Base-by-base conservation (phyloP, 2,329 filamentous ascomycete species). In the Colletotrichum falcatum region DNA sequence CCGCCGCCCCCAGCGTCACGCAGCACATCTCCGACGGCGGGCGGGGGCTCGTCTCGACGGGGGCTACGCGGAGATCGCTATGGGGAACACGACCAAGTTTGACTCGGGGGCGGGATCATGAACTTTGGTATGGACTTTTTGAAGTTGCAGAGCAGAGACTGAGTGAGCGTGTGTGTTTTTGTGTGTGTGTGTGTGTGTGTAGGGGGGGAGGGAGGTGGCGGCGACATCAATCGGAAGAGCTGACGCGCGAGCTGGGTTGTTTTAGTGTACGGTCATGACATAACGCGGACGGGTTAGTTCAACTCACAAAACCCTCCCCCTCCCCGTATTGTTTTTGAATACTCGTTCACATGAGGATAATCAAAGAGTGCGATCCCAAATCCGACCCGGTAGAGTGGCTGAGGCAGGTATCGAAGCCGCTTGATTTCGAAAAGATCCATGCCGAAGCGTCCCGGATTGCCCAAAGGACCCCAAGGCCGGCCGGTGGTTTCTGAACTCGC, bases 71-170 rank as follows among this genome's bases (percentile, higher is more conserved):
- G 37, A 66, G 5, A 61, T 55, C 18, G 12, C 64, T 20, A 61
- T 66, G 64, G 64, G 64, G 3, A 33, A 66, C 18, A 46, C 20
- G 30, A 35, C 28, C 4, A 54, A 35, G 28, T 66, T 37, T 18
- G 9, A 49, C 0, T 44, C 46, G n/a, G 46, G 35, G 46, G 46
- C 26, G 56, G 49, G 16, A 20, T 16, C 9, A 61, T 66, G 56
- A 54, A 66, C 28, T 66, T 66, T 35, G 64, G 64, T 66, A 61
- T 53, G 64, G 51, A 48, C 0, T 58, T 26, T 14, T 8, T 64
- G 61, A 54, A 26, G 54, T 44, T 35, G 12, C 35, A 30, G 16
- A 53, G 7, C 42, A 28, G 48, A 26, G 33, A 35, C 23, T 53
- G n/a, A 35, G 46, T n/a, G n/a, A n/a, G n/a, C n/a, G n/a, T n/a